Evolutionary conservation across 805 yeast genomes (phyloP), one percentile per base, ranked within the genome.

Genomic region (Sungouiozyma ichnusensis): DNA sequence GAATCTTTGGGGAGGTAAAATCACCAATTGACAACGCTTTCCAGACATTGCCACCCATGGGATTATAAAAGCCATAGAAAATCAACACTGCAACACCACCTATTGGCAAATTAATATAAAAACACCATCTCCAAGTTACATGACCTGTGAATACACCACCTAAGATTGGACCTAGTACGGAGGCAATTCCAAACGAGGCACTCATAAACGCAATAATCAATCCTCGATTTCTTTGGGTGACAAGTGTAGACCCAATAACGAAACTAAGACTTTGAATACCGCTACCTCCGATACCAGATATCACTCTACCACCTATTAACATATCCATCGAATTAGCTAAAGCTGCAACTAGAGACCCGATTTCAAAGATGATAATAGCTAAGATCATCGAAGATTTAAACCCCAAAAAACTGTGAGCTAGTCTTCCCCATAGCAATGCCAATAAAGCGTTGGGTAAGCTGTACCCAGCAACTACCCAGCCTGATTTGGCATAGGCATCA

Each of bases 61-160:
- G 55, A 33, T 50, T 50, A 42, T 54, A 53, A 32, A 48, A 45
- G 8, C 43, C 3, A 2, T 43, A 27, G 32, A 57, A 52, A 19
- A 52, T 16, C 3, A 44, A 34, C 17, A 50, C 36, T 4, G 60
- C 61, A 11, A 49, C 24, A 1, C 81, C 85, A 15, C 84, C 83
- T 31, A 79, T 58, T 2, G 86, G 85, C 32, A 82, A 57, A 57
- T 81, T 81, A 47, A 82, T 67, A 60, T 76, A 82, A 55, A 80
- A 82, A 51, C 85, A 76, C 85, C 87, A 80, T 52, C 87, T 66
- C 87, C 87, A 81, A n/a, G 74, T 62, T 3, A 69, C 75, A 40
- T 71, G 63, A 2, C 74, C 60, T 1, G 83, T 69, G 43, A 81
- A 72, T 0, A 77, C 79, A 24, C 86, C 86, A 13, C 85, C 86